A percentile compares a stretch with the other conserved stretches of the same genome.
Evolutionary conservation across 148 eudicot species (phyloP).

Genomic region (Arbutus unedo): DNA sequence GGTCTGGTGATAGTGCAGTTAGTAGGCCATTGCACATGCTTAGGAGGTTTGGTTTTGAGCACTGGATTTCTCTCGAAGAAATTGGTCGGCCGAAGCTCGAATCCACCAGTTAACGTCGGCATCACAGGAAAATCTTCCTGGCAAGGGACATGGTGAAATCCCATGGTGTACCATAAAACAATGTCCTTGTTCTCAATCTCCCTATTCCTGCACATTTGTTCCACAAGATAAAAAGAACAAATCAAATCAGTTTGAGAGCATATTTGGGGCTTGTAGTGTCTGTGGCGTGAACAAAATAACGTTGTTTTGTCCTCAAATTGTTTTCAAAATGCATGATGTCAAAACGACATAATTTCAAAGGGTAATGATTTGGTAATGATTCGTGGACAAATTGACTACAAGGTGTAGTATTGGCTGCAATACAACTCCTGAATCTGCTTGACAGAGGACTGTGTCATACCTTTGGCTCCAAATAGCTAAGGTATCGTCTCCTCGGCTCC

Average conservation of each 20-base stretch:
- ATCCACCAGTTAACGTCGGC: conserved; percentile 25
- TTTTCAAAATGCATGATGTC: no score
- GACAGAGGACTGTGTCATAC: conserved; percentile 1
- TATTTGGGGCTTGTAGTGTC: no score
- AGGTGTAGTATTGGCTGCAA: no score
- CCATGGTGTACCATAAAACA: conserved; percentile 37
- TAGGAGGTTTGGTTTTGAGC: conserved; percentile 12
- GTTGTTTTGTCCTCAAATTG: no score
- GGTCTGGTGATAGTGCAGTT: not conserved
- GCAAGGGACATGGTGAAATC: conserved; percentile 30
- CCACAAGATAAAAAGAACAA: not conserved
- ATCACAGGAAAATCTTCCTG: conserved; percentile 30
- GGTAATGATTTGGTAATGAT: no score
- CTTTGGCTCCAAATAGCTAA: conserved; percentile 37
- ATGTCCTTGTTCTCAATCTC: conserved; percentile 33
- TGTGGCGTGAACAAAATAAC: no score
- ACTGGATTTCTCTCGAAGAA: conserved; percentile 32
- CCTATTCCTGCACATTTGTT: conserved; percentile 22
- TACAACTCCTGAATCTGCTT: no score
- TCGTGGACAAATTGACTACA: no score
- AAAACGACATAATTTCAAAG: no score
- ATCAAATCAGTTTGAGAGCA: no score
- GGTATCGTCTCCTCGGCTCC: conserved; percentile 39
- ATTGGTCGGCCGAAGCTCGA: conserved; percentile 35
- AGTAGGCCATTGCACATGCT: not conserved